Evolutionary conservation across 129 eudicot genomes (phyloP).

Genomic region (Arctium minus): DNA sequence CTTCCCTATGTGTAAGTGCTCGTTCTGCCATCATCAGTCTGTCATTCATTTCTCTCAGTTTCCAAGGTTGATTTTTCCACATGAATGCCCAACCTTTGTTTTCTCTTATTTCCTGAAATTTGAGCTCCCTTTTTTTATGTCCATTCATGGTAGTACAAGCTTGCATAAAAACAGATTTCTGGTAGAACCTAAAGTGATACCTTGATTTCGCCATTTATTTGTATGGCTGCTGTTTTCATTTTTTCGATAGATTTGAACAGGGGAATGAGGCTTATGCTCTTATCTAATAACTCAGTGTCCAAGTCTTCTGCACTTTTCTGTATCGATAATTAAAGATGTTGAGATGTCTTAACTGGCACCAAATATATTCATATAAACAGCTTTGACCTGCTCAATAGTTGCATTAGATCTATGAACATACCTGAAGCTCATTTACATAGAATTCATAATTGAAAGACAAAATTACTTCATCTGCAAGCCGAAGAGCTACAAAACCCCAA

Average conservation of each 20-base stretch:
- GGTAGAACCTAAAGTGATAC: slow-evolving; percentile 29
- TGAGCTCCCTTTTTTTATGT: background rate
- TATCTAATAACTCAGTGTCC: slow-evolving; percentile 31
- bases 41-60: slow-evolving; percentile 69
- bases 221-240: slow-evolving; percentile 49
- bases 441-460: slow-evolving; percentile 65
- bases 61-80: slow-evolving; percentile 36
- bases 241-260: slow-evolving; percentile 60
- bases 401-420: slow-evolving; percentile 21
- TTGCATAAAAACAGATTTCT: background rate
- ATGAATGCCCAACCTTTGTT: slow-evolving; percentile 44
- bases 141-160: background rate
- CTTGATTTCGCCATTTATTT: slow-evolving; percentile 50
- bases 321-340: slow-evolving; percentile 6
- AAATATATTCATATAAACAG: background rate
- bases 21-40: slow-evolving; percentile 88
- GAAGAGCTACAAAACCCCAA: slow-evolving; percentile 87
- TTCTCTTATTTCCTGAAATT: slow-evolving; percentile 44
- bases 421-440: slow-evolving; percentile 76
- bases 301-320: slow-evolving; percentile 71
- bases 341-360: background rate
- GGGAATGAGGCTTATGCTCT: slow-evolving; percentile 53
- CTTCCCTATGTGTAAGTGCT: slow-evolving; percentile 81
- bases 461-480: slow-evolving; percentile 73
- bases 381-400: background rate